Percentiles rank a stretch among this genome's conserved stretches.
Conservation (phyloP, 2,329 filamentous ascomycete genomes). For the Malbranchea zuffiana region DNA sequence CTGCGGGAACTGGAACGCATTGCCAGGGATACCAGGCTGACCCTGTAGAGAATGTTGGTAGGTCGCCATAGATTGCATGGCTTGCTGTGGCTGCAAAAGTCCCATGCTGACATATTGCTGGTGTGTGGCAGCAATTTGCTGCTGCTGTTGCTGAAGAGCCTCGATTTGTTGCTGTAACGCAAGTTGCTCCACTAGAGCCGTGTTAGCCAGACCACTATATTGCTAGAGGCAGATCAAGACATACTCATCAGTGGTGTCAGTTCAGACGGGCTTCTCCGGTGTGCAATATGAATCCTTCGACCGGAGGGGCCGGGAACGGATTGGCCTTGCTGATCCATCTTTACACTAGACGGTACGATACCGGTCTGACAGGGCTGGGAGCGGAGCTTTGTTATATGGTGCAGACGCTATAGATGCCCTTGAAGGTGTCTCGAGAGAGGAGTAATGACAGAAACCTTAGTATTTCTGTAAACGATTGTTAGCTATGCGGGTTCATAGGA, state of each 20-base stretch:
- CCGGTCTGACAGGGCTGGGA: background rate
- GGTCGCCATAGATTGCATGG: constrained; percentile 56
- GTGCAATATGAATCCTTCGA: constrained; percentile 82
- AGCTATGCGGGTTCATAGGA: too few relatives aligned
- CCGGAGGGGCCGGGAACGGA: constrained; percentile 55
- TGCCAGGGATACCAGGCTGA: constrained; percentile 54
- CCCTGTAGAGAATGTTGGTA: constrained; percentile 66
- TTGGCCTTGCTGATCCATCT: constrained; percentile 52
- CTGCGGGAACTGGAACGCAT: constrained; percentile 83
- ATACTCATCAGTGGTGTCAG: constrained; percentile 90
- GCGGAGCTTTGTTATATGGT: background rate
- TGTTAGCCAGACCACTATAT: background rate
- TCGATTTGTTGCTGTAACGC: constrained; percentile 93
- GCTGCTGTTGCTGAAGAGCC: constrained; percentile 89
- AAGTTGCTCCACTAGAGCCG: constrained; percentile 71
- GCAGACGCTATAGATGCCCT: too few relatives aligned
- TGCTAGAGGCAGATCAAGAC: constrained; percentile 38
- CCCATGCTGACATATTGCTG: constrained; percentile 93
- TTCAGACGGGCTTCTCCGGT: constrained; percentile 86
- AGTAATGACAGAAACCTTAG: too few relatives aligned
- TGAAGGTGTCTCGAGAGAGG: too few relatives aligned
- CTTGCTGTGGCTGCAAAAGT: constrained; percentile 65
- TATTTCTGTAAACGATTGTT: too few relatives aligned
- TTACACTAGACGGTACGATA: background rate
- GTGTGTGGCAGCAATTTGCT: constrained; percentile 91